These are phyloP conservation scores for Syncephalastrum monosporum DNA, from an alignment of 371 early-diverging fungal genomes.

Conservation along the genomic window DNA sequence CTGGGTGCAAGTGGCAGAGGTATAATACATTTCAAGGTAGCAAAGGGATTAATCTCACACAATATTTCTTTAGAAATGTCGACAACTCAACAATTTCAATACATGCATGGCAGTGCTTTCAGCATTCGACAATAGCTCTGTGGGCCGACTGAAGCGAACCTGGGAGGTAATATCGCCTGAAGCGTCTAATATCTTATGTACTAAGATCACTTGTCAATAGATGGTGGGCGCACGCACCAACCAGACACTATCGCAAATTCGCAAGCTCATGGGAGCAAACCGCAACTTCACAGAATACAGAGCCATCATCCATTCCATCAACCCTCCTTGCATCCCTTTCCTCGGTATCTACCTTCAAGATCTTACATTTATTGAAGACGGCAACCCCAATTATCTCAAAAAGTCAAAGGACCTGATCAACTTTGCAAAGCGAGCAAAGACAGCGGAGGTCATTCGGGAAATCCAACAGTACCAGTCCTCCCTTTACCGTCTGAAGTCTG, in stretches of 20 bases:
- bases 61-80: slow-evolving; percentile 33
- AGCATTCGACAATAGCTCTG: slow-evolving; percentile 84
- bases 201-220: neutral
- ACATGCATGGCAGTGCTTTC: slow-evolving; percentile 89
- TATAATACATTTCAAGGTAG: neutral
- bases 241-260: slow-evolving; percentile 42
- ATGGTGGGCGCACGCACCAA: slow-evolving; percentile 49
- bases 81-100: slow-evolving; percentile 74
- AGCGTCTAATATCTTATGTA: slow-evolving; percentile 53
- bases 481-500: slow-evolving; percentile 76
- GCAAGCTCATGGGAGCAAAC: slow-evolving; percentile 75
- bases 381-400: slow-evolving; percentile 71
- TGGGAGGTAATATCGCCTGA: neutral
- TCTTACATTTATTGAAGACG: slow-evolving; percentile 93
- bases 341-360: slow-evolving; percentile 91
- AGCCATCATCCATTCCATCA: slow-evolving; percentile 79
- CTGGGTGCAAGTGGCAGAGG: slow-evolving; percentile 84
- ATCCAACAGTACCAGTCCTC: slow-evolving; percentile 90
- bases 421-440: slow-evolving; percentile 87
- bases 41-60: slow-evolving; percentile 37
- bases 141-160: slow-evolving; percentile 84
- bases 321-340: slow-evolving; percentile 94
- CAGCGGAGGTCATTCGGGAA: slow-evolving; percentile 89
- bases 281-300: slow-evolving; percentile 88
- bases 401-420: slow-evolving; percentile 77